Conservation (phyloP, 2,329 filamentous ascomycete genomes). For the Fusarium pseudocircinatum region DNA sequence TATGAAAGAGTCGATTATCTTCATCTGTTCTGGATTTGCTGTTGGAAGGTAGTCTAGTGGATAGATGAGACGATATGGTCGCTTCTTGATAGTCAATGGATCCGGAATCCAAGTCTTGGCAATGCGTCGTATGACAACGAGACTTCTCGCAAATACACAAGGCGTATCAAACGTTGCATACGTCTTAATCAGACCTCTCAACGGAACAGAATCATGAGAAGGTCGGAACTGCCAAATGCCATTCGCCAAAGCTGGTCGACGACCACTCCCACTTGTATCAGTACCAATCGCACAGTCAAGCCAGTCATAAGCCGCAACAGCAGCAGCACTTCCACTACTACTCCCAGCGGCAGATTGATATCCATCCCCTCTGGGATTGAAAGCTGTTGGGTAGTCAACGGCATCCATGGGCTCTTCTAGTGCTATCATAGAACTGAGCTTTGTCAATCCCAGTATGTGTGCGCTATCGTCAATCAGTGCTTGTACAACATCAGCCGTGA, state of each 20-base stretch:
- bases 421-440: not conserved
- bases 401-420: not conserved
- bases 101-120: not conserved
- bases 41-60: not conserved
- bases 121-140: not conserved
- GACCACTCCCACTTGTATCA: constrained; percentile 47
- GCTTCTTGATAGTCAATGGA: accelerated
- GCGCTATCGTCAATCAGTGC: accelerated
- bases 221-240: constrained; percentile 46
- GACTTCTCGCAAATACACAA: not conserved
- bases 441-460: not conserved
- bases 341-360: constrained; percentile 59
- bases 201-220: not conserved
- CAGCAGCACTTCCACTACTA: constrained; percentile 52
- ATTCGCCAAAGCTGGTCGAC: constrained; percentile 53
- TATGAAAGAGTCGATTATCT: not conserved
- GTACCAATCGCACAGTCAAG: constrained; percentile 45
- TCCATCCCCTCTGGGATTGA: constrained; percentile 58
- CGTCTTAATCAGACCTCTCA: accelerated
- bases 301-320: constrained; percentile 55
- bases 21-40: not conserved
- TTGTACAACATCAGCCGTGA: not conserved
- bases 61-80: not conserved
- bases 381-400: constrained; percentile 52
- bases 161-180: not conserved